phyloP scores from a whole-genome alignment of 2,329 filamentous ascomycete species.

The Fusarium bactridioides region DNA sequence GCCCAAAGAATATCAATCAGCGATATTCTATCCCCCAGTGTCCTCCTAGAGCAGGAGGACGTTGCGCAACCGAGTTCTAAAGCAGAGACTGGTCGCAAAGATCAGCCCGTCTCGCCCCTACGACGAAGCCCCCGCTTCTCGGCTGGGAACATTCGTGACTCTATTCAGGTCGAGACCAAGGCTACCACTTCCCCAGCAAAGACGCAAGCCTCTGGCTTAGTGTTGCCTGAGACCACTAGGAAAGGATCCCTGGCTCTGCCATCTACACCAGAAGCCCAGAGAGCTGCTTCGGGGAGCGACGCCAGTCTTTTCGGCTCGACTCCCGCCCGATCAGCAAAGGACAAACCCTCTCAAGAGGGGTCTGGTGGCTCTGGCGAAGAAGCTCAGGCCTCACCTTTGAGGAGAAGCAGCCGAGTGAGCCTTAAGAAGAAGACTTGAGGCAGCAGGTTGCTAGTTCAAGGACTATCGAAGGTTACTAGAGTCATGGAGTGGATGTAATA shows the following conservation, averaged over 20 bases:
- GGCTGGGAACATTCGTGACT: not conserved
- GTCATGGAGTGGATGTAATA: not conserved
- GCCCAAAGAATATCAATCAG: not conserved
- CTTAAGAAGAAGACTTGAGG: slow-evolving; percentile 4
- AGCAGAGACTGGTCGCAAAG: not conserved
- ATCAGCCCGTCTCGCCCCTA: not conserved
- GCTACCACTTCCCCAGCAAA: not conserved
- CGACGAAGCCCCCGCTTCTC: not conserved
- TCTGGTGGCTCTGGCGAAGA: not conserved
- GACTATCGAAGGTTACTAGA: not conserved
- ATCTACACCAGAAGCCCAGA: not conserved
- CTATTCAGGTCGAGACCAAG: not conserved
- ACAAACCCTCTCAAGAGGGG: not conserved
- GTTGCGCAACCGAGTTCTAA: not conserved
- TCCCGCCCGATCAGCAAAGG: not conserved
- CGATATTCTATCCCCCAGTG: not conserved
- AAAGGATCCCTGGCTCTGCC: not conserved
- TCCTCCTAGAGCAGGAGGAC: not conserved
- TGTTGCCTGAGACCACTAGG: not conserved
- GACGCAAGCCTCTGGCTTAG: not conserved
- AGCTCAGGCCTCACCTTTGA: slow-evolving; percentile 10
- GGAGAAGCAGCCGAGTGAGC: slow-evolving; percentile 10
- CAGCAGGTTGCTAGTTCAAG: not conserved
- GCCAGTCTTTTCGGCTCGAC: not conserved
- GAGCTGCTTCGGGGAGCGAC: not conserved